Conservation (phyloP, 495 filamentous ascomycete genomes). For the Penicillium paxilli region DNA sequence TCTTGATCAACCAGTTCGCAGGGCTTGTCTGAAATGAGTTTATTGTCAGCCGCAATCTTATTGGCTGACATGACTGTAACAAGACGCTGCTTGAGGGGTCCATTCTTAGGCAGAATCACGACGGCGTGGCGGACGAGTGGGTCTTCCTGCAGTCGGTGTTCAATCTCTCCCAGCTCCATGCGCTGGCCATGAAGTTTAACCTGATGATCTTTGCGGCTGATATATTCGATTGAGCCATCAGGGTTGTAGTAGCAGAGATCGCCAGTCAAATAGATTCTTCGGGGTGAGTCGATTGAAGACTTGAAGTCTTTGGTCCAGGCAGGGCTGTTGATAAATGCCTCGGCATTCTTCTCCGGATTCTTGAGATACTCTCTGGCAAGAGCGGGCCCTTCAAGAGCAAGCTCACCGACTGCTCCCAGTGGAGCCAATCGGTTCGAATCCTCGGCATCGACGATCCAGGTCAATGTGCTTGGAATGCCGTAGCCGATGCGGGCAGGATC, state of each 20-base stretch:
- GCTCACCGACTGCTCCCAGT: conserved; percentile 54
- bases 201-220: conserved; percentile 65
- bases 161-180: conserved; percentile 60
- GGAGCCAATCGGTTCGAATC: conserved; percentile 48
- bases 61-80: conserved; percentile 44
- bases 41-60: conserved; percentile 26
- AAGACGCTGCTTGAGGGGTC: conserved; percentile 38
- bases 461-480: conserved; percentile 40
- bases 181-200: conserved; percentile 67
- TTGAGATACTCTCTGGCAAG: conserved; percentile 56
- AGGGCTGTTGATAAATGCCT: conserved; percentile 45
- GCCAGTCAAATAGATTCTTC: conserved; percentile 49
- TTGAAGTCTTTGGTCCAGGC: conserved; percentile 31
- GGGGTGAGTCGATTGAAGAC: conserved; percentile 17
- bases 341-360: conserved; percentile 49
- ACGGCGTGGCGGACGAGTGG: conserved; percentile 41
- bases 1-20: conserved; percentile 36
- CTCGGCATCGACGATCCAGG: conserved; percentile 57
- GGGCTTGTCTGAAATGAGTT: conserved; percentile 29
- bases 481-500: conserved; percentile 50
- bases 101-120: conserved; percentile 45
- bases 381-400: conserved; percentile 48
- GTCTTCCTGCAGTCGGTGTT: conserved; percentile 32
- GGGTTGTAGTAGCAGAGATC: conserved; percentile 53
- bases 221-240: conserved; percentile 50